phyloP scores from a whole-genome alignment of 2,329 filamentous ascomycete genomes.

The Neoascochyta sp. region DNA sequence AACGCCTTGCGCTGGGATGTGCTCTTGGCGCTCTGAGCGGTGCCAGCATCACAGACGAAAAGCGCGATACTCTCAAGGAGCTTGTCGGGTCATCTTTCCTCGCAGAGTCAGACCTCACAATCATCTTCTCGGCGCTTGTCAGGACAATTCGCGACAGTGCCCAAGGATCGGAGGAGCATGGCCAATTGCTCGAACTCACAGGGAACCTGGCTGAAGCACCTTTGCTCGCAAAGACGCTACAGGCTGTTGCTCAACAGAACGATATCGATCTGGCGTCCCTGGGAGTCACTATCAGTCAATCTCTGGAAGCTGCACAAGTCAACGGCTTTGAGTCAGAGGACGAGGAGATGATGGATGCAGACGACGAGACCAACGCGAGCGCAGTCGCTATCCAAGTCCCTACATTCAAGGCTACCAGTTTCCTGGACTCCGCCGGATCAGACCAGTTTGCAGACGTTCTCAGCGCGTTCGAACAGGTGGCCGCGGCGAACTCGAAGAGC shows the following conservation, averaged over 20 bases:
- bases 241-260: conserved; percentile 62
- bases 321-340: conserved; percentile 41
- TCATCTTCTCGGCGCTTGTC: conserved; percentile 64
- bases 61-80: conserved; percentile 52
- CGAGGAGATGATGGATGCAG: conserved; percentile 49
- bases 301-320: conserved; percentile 12
- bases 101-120: conserved; percentile 59
- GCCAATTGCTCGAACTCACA: conserved; percentile 31
- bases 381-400: conserved; percentile 17
- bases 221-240: conserved; percentile 55
- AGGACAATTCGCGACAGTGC: conserved; percentile 43
- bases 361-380: conserved; percentile 40
- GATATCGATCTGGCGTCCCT: conserved; percentile 67
- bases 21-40: conserved; percentile 47
- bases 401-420: conserved; percentile 26
- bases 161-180: conserved; percentile 27
- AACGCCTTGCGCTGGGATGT: conserved; percentile 69
- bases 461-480: conserved; percentile 26
- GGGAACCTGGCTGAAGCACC: conserved; percentile 29
- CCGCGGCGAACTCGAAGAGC: conserved; percentile 21
- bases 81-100: conserved; percentile 60
- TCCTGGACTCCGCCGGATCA: conserved; percentile 17
- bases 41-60: conserved; percentile 17
- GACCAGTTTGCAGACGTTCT: conserved; percentile 30
- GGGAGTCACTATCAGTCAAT: conserved; percentile 38